Evolutionary conservation across 2,329 filamentous ascomycete genomes (phyloP).

Genomic region (Ascochyta pisi): DNA sequence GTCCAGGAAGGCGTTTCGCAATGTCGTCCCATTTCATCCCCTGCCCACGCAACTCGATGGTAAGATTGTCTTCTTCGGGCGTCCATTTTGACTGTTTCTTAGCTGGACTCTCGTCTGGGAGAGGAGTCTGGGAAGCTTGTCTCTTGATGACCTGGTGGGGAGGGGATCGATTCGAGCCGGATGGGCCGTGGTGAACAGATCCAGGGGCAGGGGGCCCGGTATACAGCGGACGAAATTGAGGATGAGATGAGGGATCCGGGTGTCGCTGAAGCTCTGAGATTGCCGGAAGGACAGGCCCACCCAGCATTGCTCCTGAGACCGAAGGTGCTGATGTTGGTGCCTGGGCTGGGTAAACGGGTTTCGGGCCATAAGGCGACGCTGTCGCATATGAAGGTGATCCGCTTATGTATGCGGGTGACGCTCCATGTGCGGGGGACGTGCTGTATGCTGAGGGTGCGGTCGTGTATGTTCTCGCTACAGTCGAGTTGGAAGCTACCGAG

Average conservation of each 20-base stretch:
- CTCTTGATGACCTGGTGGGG: slow-evolving; percentile 45
- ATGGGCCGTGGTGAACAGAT: slow-evolving; percentile 28
- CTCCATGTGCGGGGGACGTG: slow-evolving; percentile 43
- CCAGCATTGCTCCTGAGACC: slow-evolving; percentile 40
- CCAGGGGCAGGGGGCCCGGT: slow-evolving; percentile 49
- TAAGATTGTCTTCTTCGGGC: slow-evolving; percentile 87
- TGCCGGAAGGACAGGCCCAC: slow-evolving; percentile 48
- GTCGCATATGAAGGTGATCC: slow-evolving; percentile 42
- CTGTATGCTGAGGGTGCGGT: slow-evolving; percentile 47
- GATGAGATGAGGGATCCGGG: slow-evolving; percentile 49
- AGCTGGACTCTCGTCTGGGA: slow-evolving; percentile 46
- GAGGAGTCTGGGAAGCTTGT: slow-evolving; percentile 47
- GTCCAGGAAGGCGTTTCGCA: slow-evolving; percentile 84
- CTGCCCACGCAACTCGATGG: slow-evolving; percentile 86
- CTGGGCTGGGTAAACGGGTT: slow-evolving; percentile 35
- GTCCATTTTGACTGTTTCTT: slow-evolving; percentile 90
- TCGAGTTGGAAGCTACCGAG: slow-evolving; percentile 44
- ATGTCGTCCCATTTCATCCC: slow-evolving; percentile 99
- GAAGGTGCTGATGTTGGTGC: slow-evolving; percentile 36
- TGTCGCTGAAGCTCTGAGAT: slow-evolving; percentile 48
- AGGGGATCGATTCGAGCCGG: slow-evolving; percentile 42
- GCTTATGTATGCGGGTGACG: slow-evolving; percentile 40
- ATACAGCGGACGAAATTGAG: slow-evolving; percentile 49
- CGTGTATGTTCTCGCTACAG: slow-evolving; percentile 49
- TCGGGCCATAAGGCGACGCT: slow-evolving; percentile 39